These are phyloP conservation scores for Kodamaea alishanica DNA, from an alignment of 1,139 yeast genomes.

Conservation along the genomic window DNA sequence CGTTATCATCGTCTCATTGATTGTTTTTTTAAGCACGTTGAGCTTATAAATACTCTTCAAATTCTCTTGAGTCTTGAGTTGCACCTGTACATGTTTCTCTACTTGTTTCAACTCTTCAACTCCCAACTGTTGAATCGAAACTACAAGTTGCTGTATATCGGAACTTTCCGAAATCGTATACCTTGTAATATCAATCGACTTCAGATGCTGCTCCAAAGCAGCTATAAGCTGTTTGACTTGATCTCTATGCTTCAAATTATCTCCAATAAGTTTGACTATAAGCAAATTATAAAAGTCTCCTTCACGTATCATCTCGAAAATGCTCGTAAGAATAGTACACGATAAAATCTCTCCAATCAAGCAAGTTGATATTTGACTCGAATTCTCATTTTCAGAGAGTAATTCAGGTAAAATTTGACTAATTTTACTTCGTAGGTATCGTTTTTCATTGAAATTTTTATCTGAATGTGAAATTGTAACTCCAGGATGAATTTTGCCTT, in stretches of 20 bases:
- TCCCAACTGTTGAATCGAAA: not conserved
- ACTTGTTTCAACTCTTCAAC: slow-evolving; percentile 23
- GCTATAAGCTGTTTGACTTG: slow-evolving; percentile 73
- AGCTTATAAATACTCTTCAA: slow-evolving; percentile 10
- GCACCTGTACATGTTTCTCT: slow-evolving; percentile 18
- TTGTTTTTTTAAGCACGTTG: slow-evolving; percentile 10
- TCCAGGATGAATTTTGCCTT: slow-evolving; percentile 60
- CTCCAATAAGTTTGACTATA: slow-evolving; percentile 59
- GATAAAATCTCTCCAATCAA: slow-evolving; percentile 65
- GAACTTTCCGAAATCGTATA: not conserved
- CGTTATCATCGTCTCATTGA: slow-evolving; percentile 10
- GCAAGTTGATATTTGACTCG: slow-evolving; percentile 46
- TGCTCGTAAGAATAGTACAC: slow-evolving; percentile 43
- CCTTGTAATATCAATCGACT: not conserved
- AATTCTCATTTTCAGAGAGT: slow-evolving; percentile 47
- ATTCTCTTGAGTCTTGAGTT: slow-evolving; percentile 12
- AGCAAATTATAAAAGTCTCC: slow-evolving; percentile 74
- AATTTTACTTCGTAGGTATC: slow-evolving; percentile 46
- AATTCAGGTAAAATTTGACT: slow-evolving; percentile 48
- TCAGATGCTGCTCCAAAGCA: slow-evolving; percentile 59
- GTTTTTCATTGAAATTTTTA: slow-evolving; percentile 47
- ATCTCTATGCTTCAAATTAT: slow-evolving; percentile 65
- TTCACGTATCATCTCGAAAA: slow-evolving; percentile 57
- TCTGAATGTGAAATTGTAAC: slow-evolving; percentile 43
- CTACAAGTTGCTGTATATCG: not conserved